These are phyloP conservation scores for Parsonsia alboflavescens DNA, from an alignment of 257 asterid genomes.

Conservation along the genomic window DNA sequence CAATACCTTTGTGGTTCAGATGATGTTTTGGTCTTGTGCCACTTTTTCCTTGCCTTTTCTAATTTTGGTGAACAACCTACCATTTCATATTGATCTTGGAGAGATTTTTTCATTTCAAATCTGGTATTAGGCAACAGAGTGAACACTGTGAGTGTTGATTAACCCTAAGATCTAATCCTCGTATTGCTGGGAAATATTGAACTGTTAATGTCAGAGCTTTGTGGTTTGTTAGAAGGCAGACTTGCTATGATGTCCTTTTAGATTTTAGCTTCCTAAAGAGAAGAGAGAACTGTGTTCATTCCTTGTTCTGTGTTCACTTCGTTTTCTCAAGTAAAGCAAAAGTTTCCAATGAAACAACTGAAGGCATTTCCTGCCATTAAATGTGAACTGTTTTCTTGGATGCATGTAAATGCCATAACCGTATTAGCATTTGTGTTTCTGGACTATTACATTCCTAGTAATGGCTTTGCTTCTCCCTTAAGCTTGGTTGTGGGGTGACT, in stretches of 20 bases:
- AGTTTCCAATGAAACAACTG: not conserved
- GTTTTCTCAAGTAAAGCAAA: not conserved
- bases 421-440: not conserved
- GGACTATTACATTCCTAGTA: not conserved
- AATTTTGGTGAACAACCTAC: constrained; percentile 26
- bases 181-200: not conserved
- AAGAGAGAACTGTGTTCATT: not conserved
- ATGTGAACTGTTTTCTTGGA: not conserved
- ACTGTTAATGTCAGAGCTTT: not conserved
- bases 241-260: not conserved
- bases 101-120: constrained; percentile 29
- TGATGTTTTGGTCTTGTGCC: constrained; percentile 11
- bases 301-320: not conserved
- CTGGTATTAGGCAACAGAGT: constrained; percentile 41
- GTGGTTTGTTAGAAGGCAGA: not conserved
- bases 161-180: not conserved
- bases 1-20: constrained; percentile 28
- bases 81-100: constrained; percentile 35
- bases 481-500: not conserved
- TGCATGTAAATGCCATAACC: not conserved
- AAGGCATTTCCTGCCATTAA: not conserved
- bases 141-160: constrained; percentile 37
- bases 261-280: not conserved
- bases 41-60: constrained; percentile 25
- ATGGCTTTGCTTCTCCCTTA: not conserved